Conservation (phyloP, 352 stramenopile species). For the Phytophthora citricola region DNA sequence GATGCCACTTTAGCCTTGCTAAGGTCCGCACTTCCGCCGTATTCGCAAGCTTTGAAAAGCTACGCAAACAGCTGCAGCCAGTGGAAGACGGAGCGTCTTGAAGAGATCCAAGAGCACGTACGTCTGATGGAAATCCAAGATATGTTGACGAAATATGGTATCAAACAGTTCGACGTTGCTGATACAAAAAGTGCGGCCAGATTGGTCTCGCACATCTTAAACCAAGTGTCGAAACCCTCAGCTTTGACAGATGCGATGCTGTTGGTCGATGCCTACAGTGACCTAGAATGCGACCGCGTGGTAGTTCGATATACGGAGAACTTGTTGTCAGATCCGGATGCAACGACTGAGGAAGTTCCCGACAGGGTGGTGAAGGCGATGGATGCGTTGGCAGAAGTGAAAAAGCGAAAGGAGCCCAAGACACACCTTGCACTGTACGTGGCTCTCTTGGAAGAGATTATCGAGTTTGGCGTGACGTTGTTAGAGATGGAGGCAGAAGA, state of each 20-base stretch:
- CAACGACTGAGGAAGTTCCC: constrained; percentile 15
- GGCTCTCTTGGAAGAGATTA: constrained; percentile 60
- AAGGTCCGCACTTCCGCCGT: constrained; percentile 58
- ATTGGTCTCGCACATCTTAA: constrained; percentile 66
- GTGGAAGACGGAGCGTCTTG: constrained; percentile 53
- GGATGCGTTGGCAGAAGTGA: constrained; percentile 50
- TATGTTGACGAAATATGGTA: constrained; percentile 69
- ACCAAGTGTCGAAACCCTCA: constrained; percentile 52
- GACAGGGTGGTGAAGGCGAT: constrained; percentile 26
- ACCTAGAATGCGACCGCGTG: constrained; percentile 56
- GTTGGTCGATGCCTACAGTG: constrained; percentile 67
- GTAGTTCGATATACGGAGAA: constrained; percentile 74
- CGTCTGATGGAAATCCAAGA: constrained; percentile 82
- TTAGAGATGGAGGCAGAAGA: constrained; percentile 50
- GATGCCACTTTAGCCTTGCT: constrained; percentile 45
- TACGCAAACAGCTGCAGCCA: constrained; percentile 44
- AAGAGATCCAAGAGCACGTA: constrained; percentile 68
- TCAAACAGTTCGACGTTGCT: constrained; percentile 61
- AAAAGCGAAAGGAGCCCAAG: constrained; percentile 36
- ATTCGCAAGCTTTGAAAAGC: constrained; percentile 56
- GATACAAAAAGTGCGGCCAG: constrained; percentile 56
- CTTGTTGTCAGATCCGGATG: constrained; percentile 41
- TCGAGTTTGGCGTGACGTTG: constrained; percentile 51
- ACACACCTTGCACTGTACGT: constrained; percentile 41
- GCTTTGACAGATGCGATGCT: constrained; percentile 63